Conservation (phyloP, 2,329 filamentous ascomycete genomes). For the Aspergillus pseudonomiae region DNA sequence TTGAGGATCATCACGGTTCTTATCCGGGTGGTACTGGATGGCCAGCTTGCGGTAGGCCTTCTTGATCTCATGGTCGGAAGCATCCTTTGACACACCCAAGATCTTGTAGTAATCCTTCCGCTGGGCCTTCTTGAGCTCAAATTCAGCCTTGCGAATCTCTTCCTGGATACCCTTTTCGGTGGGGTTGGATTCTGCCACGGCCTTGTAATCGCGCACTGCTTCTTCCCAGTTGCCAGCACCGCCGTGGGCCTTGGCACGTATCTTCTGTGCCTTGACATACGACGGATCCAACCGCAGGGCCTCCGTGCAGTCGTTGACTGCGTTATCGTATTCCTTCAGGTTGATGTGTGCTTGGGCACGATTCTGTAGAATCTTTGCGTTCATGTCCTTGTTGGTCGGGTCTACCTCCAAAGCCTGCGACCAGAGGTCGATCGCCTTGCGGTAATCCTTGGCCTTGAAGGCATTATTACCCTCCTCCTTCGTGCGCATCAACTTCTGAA, state of each 20-base stretch:
- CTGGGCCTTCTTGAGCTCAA: constrained; percentile 96
- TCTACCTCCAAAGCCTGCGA: constrained; percentile 81
- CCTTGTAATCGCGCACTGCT: constrained; percentile 85
- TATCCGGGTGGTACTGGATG: constrained; percentile 93
- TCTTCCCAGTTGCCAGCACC: constrained; percentile 90
- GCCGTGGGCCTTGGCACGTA: constrained; percentile 86
- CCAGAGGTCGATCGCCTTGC: constrained; percentile 83
- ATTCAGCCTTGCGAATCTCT: constrained; percentile 85
- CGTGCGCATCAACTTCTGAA: constrained; percentile 88
- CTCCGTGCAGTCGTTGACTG: constrained; percentile 82
- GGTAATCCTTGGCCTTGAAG: constrained; percentile 83
- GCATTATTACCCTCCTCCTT: constrained; percentile 91
- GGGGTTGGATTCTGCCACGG: constrained; percentile 79
- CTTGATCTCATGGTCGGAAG: constrained; percentile 84
- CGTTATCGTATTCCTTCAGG: constrained; percentile 80
- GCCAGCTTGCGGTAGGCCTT: constrained; percentile 95
- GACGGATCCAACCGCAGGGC: constrained; percentile 80
- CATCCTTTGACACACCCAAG: constrained; percentile 82
- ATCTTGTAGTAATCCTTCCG: constrained; percentile 99
- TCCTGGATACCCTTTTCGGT: constrained; percentile 77
- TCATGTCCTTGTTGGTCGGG: constrained; percentile 84
- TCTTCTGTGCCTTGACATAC: constrained; percentile 91
- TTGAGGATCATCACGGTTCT: constrained; percentile 81
- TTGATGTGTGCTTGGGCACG: constrained; percentile 78
- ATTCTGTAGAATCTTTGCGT: constrained; percentile 94